These are phyloP conservation scores for Cystobasidiaceae sp. DNA, from an alignment of 1,284 basidiomycete genomes.

Conservation along the genomic window DNA sequence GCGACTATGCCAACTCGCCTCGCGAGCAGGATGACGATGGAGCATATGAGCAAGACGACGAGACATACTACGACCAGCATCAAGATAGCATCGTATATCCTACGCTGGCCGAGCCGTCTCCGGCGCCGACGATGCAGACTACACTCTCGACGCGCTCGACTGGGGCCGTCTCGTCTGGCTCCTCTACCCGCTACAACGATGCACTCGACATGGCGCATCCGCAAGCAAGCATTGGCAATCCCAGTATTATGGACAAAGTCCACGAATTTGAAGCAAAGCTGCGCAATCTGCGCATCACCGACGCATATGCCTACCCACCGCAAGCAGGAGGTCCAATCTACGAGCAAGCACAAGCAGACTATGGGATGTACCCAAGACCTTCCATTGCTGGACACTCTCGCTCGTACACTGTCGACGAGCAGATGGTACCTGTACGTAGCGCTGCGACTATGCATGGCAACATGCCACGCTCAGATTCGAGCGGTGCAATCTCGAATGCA, in stretches of 20 bases:
- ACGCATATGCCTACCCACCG: not conserved
- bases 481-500: not conserved
- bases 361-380: too few species aligned
- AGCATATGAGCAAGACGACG: not conserved
- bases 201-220: conserved; percentile 11
- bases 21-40: not conserved
- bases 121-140: conserved; percentile 16
- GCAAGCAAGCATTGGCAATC: not conserved
- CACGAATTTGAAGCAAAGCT: conserved; percentile 25
- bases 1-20: not conserved
- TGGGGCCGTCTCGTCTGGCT: conserved; percentile 26
- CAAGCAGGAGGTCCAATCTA: too few species aligned
- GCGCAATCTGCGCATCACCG: not conserved
- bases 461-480: not conserved
- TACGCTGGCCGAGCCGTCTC: conserved; percentile 6
- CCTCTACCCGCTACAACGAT: conserved; percentile 11
- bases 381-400: too few species aligned
- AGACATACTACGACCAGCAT: not conserved
- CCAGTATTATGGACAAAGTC: not conserved
- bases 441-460: conserved; percentile 1
- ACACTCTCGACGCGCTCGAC: conserved; percentile 2
- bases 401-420: conserved; percentile 1
- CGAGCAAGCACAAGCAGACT: too few species aligned
- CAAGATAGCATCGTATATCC: conserved; percentile 5
- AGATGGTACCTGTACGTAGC: not conserved